Evolutionary conservation across 2,329 filamentous ascomycete genomes (phyloP), one percentile per base, ranked within the genome.

Genomic region (Penicillium sp.): DNA sequence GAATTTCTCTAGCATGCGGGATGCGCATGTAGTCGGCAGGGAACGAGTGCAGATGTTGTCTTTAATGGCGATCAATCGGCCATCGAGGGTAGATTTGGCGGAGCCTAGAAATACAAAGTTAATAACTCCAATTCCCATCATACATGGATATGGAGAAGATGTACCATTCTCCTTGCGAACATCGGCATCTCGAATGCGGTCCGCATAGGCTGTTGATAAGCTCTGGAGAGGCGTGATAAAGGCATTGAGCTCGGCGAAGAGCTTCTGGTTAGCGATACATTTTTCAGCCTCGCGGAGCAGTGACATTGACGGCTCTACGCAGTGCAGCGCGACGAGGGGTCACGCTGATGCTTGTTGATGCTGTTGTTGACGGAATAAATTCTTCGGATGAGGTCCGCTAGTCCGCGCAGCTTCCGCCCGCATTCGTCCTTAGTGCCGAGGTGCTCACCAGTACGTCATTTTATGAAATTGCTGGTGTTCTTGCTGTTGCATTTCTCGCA

Each of bases 11-110:
- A 97, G 82, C 55, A 91, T 88, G 20, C 77, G 77, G 2, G 93
- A 97, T 61, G 85, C 90, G 73, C 91, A 96, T 74, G 92, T 95
- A 23, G 92, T 96, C 1, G 83, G 81, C n/a, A 83, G 72, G 33
- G 80, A 74, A 20, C 68, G 70, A 0, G 87, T 88, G 53, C 85
- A 83, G 61, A 92, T 90, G 68, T 91, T 92, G 74, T 92, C 89
- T 68, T 92, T 92, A 53, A 91, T 77, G 4, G 86, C 85, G 52
- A 89, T 72, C n/a, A 78, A 58, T 16, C 67, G 69, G 20, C 78
- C 78, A 47, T 79, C 74, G 5, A 79, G 52, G 6, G 60, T 33
- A 2, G 75, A 77, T 42, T 65, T 73, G 8, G 65, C 42, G 2
- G 59, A 64, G 35, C 70, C 73, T 77, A 45, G 4, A 43, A 14